Conservation (phyloP, 2,329 filamentous ascomycete species). For the Colletotrichum shisoi region DNA sequence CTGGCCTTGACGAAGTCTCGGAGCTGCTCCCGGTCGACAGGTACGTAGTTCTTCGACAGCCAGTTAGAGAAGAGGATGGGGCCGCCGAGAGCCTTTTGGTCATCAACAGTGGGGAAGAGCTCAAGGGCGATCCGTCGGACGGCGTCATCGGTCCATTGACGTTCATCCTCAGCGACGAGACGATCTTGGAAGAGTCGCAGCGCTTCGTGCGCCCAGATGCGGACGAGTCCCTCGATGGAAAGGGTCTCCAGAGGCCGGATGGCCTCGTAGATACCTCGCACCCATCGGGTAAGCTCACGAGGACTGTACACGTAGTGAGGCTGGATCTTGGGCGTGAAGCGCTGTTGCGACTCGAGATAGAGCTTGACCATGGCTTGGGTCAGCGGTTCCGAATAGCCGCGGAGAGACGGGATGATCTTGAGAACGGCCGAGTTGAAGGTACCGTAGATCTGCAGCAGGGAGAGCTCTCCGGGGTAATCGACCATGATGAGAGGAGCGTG, state of each 20-base stretch:
- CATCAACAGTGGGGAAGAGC: slow-evolving; percentile 94
- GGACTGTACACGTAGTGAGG: slow-evolving; percentile 99
- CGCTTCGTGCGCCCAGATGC: slow-evolving; percentile 98
- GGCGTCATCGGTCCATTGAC: slow-evolving; percentile 91
- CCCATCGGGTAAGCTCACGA: slow-evolving; percentile 97
- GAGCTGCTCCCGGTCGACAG: slow-evolving; percentile 92
- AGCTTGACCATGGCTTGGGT: slow-evolving; percentile 98
- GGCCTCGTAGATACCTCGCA: slow-evolving; percentile 95
- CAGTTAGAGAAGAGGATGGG: slow-evolving; percentile 99
- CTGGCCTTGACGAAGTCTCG: slow-evolving; percentile 97
- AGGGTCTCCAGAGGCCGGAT: slow-evolving; percentile 90
- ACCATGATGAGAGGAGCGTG: slow-evolving; percentile 99
- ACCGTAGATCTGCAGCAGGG: slow-evolving; percentile 95
- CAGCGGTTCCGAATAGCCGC: slow-evolving; percentile 91
- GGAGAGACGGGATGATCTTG: slow-evolving; percentile 94
- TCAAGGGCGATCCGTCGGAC: slow-evolving; percentile 87
- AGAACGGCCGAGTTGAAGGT: slow-evolving; percentile 96
- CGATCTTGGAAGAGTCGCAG: slow-evolving; percentile 96
- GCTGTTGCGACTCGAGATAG: slow-evolving; percentile 91
- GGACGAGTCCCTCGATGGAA: slow-evolving; percentile 86
- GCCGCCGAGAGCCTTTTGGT: slow-evolving; percentile 84
- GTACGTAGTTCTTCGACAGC: slow-evolving; percentile 98
- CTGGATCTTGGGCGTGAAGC: slow-evolving; percentile 95
- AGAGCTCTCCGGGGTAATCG: slow-evolving; percentile 95
- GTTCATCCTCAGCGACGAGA: slow-evolving; percentile 91